Evolutionary conservation across 305 asterid genomes (phyloP).

Genomic region (Fraxinus platypoda): DNA sequence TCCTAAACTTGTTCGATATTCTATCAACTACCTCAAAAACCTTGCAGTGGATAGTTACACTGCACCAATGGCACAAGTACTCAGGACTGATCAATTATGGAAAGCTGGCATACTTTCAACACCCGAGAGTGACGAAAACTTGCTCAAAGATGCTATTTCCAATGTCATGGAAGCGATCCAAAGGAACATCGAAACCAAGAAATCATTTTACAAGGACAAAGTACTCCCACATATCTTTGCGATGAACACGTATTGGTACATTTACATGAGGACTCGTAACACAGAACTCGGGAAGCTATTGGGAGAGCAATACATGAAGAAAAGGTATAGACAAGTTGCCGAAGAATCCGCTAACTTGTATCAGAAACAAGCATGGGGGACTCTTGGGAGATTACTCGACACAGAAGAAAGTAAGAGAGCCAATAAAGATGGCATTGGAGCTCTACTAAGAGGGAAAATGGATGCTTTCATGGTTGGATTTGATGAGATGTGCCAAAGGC

Average conservation of each 20-base stretch:
- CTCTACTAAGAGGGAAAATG: conserved; percentile 42
- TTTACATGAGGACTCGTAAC: conserved; percentile 63
- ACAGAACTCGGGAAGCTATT: conserved; percentile 60
- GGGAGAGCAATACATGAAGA: conserved; percentile 66
- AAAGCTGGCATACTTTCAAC: conserved; percentile 49
- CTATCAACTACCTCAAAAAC: conserved; percentile 67
- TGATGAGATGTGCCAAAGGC: conserved; percentile 55
- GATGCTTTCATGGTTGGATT: conserved; percentile 53
- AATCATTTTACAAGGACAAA: conserved; percentile 49
- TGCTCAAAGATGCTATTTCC: conserved; percentile 55
- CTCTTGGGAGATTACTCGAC: conserved; percentile 47
- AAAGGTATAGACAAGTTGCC: conserved; percentile 50
- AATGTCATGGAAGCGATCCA: conserved; percentile 74
- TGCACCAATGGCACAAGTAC: conserved; percentile 51
- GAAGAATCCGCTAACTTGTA: conserved; percentile 73
- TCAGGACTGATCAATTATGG: conserved; percentile 65
- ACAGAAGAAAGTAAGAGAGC: conserved; percentile 34
- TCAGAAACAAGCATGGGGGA: conserved; percentile 79
- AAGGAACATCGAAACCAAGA: conserved; percentile 62
- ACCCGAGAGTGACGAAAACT: conserved; percentile 39
- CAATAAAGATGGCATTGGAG: conserved; percentile 33
- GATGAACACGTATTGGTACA: conserved; percentile 75
- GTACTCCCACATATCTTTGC: conserved; percentile 48
- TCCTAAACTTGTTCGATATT: conserved; percentile 70
- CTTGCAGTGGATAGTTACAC: conserved; percentile 48